These are phyloP conservation scores for Cyclotella sp. DNA, from an alignment of 108 stramenopile genomes.

Conservation along the genomic window DNA sequence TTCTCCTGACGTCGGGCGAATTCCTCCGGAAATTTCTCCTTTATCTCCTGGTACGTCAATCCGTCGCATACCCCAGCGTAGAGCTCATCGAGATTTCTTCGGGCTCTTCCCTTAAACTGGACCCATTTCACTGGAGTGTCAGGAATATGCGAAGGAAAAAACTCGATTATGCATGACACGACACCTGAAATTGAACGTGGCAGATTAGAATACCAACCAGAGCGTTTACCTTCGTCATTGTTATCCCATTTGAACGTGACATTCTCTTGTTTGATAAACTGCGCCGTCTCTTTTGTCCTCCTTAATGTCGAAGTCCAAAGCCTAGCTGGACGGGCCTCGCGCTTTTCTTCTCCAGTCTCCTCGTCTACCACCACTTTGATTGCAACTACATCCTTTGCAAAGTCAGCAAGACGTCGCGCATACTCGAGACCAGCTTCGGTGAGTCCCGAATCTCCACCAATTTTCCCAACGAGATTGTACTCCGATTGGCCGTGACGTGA, in stretches of 20 bases:
- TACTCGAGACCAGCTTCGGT: slow-evolving; percentile 90
- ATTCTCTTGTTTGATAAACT: slow-evolving; percentile 79
- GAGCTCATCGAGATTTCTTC: slow-evolving; percentile 93
- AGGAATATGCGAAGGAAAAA: neutral
- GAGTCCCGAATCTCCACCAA: slow-evolving; percentile 98
- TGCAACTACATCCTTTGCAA: slow-evolving; percentile 85
- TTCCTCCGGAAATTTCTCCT: slow-evolving; percentile 94
- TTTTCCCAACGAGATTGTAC: slow-evolving; percentile 97
- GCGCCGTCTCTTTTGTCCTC: slow-evolving; percentile 96
- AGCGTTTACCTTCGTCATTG: slow-evolving; percentile 57
- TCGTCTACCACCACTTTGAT: slow-evolving; percentile 48
- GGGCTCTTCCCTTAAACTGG: slow-evolving; percentile 79
- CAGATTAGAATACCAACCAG: slow-evolving; percentile 1
- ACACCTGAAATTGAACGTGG: neutral
- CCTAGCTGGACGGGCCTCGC: slow-evolving; percentile 70
- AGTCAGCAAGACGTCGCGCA: slow-evolving; percentile 89
- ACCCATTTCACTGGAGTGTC: slow-evolving; percentile 67
- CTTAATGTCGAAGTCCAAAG: slow-evolving; percentile 97
- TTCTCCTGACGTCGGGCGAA: slow-evolving; percentile 91
- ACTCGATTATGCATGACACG: neutral
- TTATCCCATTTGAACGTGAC: slow-evolving; percentile 73
- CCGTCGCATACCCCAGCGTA: slow-evolving; percentile 96
- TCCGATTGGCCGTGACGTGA: slow-evolving; percentile 98
- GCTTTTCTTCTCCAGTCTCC: slow-evolving; percentile 53
- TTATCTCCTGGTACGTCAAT: slow-evolving; percentile 97